These are phyloP conservation scores for Catenaria anguillulae DNA, from an alignment of 371 early-diverging fungal genomes.

Conservation along the genomic window DNA sequence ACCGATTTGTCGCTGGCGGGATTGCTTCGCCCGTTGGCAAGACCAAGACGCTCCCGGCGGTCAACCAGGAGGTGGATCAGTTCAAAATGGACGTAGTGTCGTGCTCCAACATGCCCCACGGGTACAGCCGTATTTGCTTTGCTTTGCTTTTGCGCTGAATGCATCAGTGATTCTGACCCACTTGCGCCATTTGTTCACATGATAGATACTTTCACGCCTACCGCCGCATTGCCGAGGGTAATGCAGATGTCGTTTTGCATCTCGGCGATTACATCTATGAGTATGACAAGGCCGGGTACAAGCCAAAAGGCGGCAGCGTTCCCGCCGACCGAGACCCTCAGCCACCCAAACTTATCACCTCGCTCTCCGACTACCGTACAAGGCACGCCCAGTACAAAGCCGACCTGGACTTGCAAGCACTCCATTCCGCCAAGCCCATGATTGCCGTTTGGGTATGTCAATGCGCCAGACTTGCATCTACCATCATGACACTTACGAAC, in stretches of 20 bases:
- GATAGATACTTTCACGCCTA: constrained; percentile 5
- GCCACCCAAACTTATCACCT: neutral
- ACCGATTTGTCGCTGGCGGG: neutral
- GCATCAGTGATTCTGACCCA: too few relatives aligned
- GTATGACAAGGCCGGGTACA: neutral
- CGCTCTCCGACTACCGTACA: constrained; percentile 2
- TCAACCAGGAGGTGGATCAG: neutral
- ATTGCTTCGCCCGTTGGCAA: neutral
- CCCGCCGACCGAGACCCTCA: neutral
- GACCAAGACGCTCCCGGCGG: neutral
- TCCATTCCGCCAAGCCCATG: neutral
- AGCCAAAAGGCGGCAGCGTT: neutral
- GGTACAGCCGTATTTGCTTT: too few relatives aligned
- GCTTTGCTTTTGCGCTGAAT: too few relatives aligned
- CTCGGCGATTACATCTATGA: neutral
- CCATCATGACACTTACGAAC: too few relatives aligned
- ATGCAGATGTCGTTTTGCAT: neutral
- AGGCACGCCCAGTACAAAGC: constrained; percentile 4
- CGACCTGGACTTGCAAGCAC: neutral
- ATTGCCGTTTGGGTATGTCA: constrained; percentile 3
- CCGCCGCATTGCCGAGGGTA: neutral
- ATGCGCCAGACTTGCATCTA: neutral
- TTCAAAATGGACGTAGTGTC: neutral
- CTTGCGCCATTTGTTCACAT: too few relatives aligned
- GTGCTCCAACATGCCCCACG: neutral